Conservation (phyloP, 1,284 basidiomycete genomes). For the Microbotryum violaceum region DNA sequence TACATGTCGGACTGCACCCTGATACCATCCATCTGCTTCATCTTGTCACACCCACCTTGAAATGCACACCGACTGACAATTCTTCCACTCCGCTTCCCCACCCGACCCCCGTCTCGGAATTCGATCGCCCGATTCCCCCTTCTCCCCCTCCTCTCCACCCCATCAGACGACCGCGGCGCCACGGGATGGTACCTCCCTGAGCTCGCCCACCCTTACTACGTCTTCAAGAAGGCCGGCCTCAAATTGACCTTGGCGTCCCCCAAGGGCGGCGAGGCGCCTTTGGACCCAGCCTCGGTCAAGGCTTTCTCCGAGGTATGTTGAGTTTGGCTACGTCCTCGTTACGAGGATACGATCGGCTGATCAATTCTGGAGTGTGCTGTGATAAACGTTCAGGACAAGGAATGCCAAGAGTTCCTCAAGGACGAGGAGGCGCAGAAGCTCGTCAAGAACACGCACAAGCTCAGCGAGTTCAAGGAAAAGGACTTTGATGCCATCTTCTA, state of each 20-base stretch:
- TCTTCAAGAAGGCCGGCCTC: slow-evolving; percentile 51
- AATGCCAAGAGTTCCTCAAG: slow-evolving; percentile 55
- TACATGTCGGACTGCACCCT: too few relatives aligned
- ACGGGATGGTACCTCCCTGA: slow-evolving; percentile 53
- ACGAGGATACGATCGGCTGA: too few relatives aligned
- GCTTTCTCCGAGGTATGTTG: slow-evolving; percentile 42
- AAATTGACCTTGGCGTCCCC: slow-evolving; percentile 65
- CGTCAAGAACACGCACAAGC: slow-evolving; percentile 52
- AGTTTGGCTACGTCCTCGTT: too few relatives aligned
- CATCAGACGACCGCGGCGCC: neutral
- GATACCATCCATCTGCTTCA: too few relatives aligned
- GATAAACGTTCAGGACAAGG: slow-evolving; percentile 47
- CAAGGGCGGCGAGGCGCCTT: slow-evolving; percentile 61
- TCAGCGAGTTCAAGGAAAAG: slow-evolving; percentile 50
- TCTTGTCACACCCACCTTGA: too few relatives aligned
- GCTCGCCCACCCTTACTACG: slow-evolving; percentile 72
- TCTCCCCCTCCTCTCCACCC: neutral
- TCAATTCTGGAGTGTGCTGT: too few relatives aligned
- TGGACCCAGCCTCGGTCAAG: slow-evolving; percentile 44
- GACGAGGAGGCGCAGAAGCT: slow-evolving; percentile 56
- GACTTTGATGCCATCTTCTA: slow-evolving; percentile 73
- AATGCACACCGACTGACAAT: too few relatives aligned
- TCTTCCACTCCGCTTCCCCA: too few relatives aligned
- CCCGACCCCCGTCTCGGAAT: too few relatives aligned
- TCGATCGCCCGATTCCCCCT: too few relatives aligned